These are phyloP conservation scores for Cercis canadensis DNA, from an alignment of 306 rosid genomes.

Conservation along the genomic window DNA sequence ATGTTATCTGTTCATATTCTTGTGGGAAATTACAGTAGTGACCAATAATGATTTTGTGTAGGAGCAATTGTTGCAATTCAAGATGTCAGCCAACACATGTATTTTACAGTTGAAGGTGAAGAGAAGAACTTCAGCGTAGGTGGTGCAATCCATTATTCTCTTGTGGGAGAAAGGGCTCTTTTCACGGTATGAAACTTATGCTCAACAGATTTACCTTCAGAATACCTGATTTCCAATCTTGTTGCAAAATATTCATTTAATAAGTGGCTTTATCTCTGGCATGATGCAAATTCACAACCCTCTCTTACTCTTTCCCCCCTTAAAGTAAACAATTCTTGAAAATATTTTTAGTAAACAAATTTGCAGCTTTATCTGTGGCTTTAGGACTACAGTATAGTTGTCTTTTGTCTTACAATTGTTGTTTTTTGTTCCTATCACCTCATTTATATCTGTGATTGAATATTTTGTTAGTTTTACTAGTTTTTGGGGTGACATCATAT, in stretches of 20 bases:
- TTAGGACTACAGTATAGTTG: constrained; percentile 18
- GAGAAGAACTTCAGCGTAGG: constrained; percentile 60
- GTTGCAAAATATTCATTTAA: constrained; percentile 9
- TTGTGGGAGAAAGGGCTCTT: constrained; percentile 89
- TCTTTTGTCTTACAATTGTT: constrained; percentile 13
- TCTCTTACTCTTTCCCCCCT: too few relatives aligned
- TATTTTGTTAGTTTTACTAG: constrained; percentile 30
- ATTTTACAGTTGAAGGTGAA: constrained; percentile 77
- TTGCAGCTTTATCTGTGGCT: background rate
- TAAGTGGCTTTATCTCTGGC: too few relatives aligned
- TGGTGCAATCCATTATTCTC: constrained; percentile 84
- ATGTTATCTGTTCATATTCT: constrained; percentile 34
- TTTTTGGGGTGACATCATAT: constrained; percentile 31
- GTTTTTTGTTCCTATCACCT: constrained; percentile 20
- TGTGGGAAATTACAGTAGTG: constrained; percentile 44
- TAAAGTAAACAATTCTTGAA: too few relatives aligned
- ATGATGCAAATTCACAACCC: too few relatives aligned
- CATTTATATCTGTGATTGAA: constrained; percentile 33
- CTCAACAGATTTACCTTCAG: background rate
- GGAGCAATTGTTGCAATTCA: constrained; percentile 93
- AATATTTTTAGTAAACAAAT: too few relatives aligned
- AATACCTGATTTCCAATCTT: constrained; percentile 9
- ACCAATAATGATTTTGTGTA: constrained; percentile 47
- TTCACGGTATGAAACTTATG: constrained; percentile 72
- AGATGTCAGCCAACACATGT: constrained; percentile 88